Evolutionary conservation across 164 flowering plant species (phyloP).

Genomic region (Tinospora cordifolia): DNA sequence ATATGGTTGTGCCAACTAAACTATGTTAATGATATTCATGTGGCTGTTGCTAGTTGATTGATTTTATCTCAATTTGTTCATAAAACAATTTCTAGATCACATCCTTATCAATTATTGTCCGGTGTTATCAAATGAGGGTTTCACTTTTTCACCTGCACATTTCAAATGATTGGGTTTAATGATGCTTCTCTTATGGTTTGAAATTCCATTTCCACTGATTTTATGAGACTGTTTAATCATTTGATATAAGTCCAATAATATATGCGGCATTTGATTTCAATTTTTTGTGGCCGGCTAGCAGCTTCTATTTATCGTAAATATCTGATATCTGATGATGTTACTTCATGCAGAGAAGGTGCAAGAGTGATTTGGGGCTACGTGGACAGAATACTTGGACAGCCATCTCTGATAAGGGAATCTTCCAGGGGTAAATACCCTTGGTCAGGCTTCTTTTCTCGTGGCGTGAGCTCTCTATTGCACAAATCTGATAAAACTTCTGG

Average conservation of each 20-base stretch:
- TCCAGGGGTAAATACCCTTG: slow-evolving; percentile 93
- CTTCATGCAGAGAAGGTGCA: slow-evolving; percentile 87
- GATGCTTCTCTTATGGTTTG: not conserved
- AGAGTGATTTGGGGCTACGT: slow-evolving; percentile 89
- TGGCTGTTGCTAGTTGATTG: too few relatives aligned
- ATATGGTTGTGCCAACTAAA: too few relatives aligned
- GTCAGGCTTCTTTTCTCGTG: slow-evolving; percentile 69
- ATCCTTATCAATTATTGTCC: too few relatives aligned
- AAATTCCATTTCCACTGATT: not conserved
- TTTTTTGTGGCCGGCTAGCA: not conserved
- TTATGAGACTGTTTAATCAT: not conserved
- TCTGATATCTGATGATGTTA: slow-evolving; percentile 5
- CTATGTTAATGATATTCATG: too few relatives aligned
- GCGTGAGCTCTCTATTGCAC: slow-evolving; percentile 37
- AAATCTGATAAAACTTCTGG: slow-evolving; percentile 27
- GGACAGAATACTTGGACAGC: slow-evolving; percentile 94
- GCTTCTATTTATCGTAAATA: not conserved
- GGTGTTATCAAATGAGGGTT: not conserved
- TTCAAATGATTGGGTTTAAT: not conserved
- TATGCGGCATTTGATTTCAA: not conserved
- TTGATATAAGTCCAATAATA: not conserved
- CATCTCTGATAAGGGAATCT: slow-evolving; percentile 91
- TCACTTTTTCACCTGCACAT: not conserved
- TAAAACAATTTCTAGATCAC: too few relatives aligned
- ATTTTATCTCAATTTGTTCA: too few relatives aligned